Conservation (phyloP, 2,329 filamentous ascomycete genomes). For the Chaetomium globosum region DNA sequence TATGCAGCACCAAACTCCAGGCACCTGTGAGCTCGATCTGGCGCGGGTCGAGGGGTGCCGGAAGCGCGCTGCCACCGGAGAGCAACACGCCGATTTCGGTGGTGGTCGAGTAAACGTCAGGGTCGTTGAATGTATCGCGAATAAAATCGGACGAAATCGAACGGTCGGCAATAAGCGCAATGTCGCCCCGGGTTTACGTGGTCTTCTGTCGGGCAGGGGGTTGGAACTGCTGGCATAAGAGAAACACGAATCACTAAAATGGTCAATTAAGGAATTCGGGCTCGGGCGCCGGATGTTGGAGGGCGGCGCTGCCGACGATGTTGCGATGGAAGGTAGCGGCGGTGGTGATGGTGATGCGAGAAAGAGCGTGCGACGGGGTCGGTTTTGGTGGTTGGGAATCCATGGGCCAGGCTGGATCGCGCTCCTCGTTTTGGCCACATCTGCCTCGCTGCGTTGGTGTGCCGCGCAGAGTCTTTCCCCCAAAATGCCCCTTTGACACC, state of each 20-base stretch:
- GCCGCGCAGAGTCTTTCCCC: conserved; percentile 37
- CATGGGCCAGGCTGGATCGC: conserved; percentile 34
- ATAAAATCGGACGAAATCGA: conserved; percentile 28
- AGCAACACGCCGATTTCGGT: conserved; percentile 15
- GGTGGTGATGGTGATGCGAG: conserved; percentile 26
- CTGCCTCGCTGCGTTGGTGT: conserved; percentile 37
- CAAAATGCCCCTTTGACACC: conserved; percentile 39
- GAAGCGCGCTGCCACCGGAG: neutral
- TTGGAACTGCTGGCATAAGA: conserved; percentile 22
- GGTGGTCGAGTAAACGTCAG: neutral
- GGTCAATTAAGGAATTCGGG: conserved; percentile 30
- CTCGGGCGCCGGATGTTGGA: conserved; percentile 12
- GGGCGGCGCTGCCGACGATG: conserved; percentile 32
- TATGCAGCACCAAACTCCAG: neutral
- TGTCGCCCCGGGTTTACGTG: conserved; percentile 13
- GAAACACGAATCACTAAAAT: conserved; percentile 27
- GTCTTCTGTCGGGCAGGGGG: conserved; percentile 15
- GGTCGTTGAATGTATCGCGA: neutral
- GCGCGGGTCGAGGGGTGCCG: neutral
- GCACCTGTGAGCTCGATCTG: neutral
- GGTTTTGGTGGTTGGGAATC: conserved; percentile 32
- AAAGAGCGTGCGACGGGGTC: conserved; percentile 25
- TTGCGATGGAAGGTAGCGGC: conserved; percentile 20
- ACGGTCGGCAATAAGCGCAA: conserved; percentile 3
- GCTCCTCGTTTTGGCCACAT: conserved; percentile 39